Evolutionary conservation across 257 asterid species (phyloP), one percentile per base, ranked within the genome.

Genomic region (Fraxinus americana): DNA sequence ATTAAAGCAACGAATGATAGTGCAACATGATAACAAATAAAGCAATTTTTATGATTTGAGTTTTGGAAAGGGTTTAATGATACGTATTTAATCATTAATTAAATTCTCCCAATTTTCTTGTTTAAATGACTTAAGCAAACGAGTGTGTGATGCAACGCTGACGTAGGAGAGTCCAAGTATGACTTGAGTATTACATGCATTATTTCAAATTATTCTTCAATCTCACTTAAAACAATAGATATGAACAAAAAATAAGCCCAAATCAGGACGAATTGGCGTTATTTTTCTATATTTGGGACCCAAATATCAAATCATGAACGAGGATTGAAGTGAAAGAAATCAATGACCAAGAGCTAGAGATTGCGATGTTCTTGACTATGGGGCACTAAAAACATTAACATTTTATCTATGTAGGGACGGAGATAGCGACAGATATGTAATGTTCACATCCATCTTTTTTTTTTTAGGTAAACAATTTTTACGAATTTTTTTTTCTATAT

Each of bases 141-240:
- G n/a, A 25, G n/a, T 52, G 10, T 32, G 65, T 85, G 88, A 79
- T 25, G 84, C 39, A 77, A 23, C 65, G 81, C 81, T 85, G 67
- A 70, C 84, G 38, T 73, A 2, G 50, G 17, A 11, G 50, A 38
- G 43, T 38, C 12, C 43, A 38, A 38, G 43, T 38, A 38, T 38
- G 41, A 41, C 16, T 41, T 41, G 48, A 10, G 48, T 41, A 10
- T 9, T 10, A 9, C 48, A 41, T 9, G 16, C 4, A 41, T 4
- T 2, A 43, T 10, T 43, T 43, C 50, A 43, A 43, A 43, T 11
- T 10, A 11, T 43, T 3, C 50, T 43, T 43, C 2, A 11, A 2
- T 12, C 50, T 43, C 50, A 43, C 50, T 43, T 43, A 11, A 43
- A 43, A 43, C 50, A 11, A 12, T 11, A 43, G 4, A 43, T 43